Percentiles rank a stretch among this genome's conserved stretches.
Conservation (phyloP, 2,329 filamentous ascomycete genomes). For the Ophiocordyceps camponoti-rufipedis region DNA sequence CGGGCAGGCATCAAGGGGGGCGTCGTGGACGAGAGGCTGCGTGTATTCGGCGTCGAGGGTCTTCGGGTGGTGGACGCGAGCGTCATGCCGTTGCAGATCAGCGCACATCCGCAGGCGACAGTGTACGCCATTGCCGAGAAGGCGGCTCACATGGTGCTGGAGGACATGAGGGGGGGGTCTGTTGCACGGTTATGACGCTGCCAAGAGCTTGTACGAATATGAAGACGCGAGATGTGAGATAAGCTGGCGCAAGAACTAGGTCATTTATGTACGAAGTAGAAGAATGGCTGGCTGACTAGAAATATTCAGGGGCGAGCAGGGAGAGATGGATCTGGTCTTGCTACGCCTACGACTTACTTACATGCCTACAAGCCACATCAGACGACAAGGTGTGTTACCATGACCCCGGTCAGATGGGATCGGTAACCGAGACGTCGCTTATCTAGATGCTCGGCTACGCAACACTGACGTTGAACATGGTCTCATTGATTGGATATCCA, state of each 20-base stretch:
- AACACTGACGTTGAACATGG: neutral
- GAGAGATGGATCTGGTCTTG: no score
- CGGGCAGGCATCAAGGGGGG: slow-evolving; percentile 11
- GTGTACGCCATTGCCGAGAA: slow-evolving; percentile 16
- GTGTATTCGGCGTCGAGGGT: slow-evolving; percentile 8
- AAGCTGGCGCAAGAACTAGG: no score
- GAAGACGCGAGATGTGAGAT: no score
- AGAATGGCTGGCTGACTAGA: no score
- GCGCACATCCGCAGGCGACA: slow-evolving; percentile 10
- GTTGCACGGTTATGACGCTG: neutral
- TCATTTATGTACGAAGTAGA: no score
- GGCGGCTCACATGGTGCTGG: slow-evolving; percentile 11
- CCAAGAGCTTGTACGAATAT: no score
- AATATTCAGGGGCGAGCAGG: no score
- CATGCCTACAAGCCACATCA: no score
- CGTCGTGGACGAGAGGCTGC: slow-evolving; percentile 9
- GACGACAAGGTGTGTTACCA: no score
- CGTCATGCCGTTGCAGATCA: slow-evolving; percentile 11
- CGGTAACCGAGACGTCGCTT: no score
- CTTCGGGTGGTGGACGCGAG: slow-evolving; percentile 9
- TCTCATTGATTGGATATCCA: neutral
- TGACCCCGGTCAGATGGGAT: no score
- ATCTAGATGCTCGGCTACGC: neutral
- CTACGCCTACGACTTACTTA: no score
- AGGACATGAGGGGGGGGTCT: slow-evolving; percentile 5